phyloP scores from a whole-genome alignment of 1,284 basidiomycete genomes.

The Cryptococcus hybrid region DNA sequence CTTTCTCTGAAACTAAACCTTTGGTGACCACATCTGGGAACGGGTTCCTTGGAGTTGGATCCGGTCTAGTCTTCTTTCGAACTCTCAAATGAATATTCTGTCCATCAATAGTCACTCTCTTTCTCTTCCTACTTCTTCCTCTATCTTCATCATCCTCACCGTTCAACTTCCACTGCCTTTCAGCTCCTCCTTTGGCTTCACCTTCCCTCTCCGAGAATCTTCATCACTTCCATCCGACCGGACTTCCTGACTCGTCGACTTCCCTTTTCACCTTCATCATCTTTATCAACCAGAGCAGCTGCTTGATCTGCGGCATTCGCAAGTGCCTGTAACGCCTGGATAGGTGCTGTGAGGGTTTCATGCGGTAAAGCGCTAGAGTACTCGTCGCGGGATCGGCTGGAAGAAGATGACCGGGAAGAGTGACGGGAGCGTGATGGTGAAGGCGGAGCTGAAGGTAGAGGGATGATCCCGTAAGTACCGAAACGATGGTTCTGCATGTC shows the following conservation, averaged over 20 bases:
- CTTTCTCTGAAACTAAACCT: constrained; percentile 70
- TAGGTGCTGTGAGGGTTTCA: constrained; percentile 79
- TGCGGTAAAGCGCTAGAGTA: constrained; percentile 62
- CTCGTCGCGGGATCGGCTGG: constrained; percentile 57
- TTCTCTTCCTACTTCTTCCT: constrained; percentile 27
- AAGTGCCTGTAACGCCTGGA: constrained; percentile 85
- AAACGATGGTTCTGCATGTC: constrained; percentile 72
- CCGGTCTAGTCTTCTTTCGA: constrained; percentile 81
- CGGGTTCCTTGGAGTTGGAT: constrained; percentile 71
- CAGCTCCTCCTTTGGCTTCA: constrained; percentile 8
- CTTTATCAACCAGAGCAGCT: constrained; percentile 52
- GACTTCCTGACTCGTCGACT: not conserved
- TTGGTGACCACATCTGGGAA: constrained; percentile 52
- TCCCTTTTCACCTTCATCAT: not conserved
- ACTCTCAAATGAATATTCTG: constrained; percentile 56
- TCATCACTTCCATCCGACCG: not conserved
- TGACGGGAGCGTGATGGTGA: constrained; percentile 48
- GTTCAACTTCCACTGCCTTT: not conserved
- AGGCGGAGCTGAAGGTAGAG: constrained; percentile 61
- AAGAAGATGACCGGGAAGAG: constrained; percentile 59
- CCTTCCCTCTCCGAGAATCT: not conserved
- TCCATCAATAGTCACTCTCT: constrained; percentile 32
- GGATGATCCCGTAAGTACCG: constrained; percentile 77
- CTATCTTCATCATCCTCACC: constrained; percentile 12
- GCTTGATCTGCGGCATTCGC: constrained; percentile 92